Percentiles rank a stretch among this genome's conserved stretches.
Evolutionary conservation across 2,329 filamentous ascomycete species (phyloP).

Genomic region (Aspergillus melleus): DNA sequence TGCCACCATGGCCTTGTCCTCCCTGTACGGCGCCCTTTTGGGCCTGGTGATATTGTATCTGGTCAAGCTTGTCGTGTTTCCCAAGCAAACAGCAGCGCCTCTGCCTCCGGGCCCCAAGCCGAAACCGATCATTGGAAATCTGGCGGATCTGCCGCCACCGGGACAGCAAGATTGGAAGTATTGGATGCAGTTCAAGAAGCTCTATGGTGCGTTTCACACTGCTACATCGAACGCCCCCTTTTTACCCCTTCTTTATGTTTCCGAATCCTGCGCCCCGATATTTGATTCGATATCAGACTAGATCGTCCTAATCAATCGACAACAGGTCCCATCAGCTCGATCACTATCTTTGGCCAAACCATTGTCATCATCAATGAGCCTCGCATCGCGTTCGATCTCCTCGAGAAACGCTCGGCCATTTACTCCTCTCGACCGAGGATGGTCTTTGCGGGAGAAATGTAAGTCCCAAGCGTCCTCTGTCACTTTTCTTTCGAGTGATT

Average conservation of each 20-base stretch:
- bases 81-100: not conserved
- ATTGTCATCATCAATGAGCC: slow-evolving; percentile 35
- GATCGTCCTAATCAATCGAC: not conserved
- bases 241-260: not conserved
- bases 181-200: slow-evolving; percentile 6
- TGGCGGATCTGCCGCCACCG: slow-evolving; percentile 4
- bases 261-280: not conserved
- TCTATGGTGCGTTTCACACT: slow-evolving; percentile 2
- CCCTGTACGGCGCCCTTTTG: not conserved
- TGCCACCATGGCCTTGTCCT: slow-evolving; percentile 1
- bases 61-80: not conserved
- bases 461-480: slow-evolving; percentile 6
- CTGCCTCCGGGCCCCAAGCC: slow-evolving; percentile 6
- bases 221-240: not conserved
- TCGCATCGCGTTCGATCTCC: slow-evolving; percentile 27
- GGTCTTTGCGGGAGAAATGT: slow-evolving; percentile 37
- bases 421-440: slow-evolving; percentile 28
- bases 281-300: not conserved
- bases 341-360: slow-evolving; percentile 33
- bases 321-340: slow-evolving; percentile 34
- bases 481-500: not conserved
- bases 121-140: slow-evolving; percentile 5
- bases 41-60: not conserved
- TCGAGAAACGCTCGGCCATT: slow-evolving; percentile 30
- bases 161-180: slow-evolving; percentile 3